Base-by-base conservation (phyloP, 192 early-diverging fungal species). In the Mortierella hygrophila region DNA sequence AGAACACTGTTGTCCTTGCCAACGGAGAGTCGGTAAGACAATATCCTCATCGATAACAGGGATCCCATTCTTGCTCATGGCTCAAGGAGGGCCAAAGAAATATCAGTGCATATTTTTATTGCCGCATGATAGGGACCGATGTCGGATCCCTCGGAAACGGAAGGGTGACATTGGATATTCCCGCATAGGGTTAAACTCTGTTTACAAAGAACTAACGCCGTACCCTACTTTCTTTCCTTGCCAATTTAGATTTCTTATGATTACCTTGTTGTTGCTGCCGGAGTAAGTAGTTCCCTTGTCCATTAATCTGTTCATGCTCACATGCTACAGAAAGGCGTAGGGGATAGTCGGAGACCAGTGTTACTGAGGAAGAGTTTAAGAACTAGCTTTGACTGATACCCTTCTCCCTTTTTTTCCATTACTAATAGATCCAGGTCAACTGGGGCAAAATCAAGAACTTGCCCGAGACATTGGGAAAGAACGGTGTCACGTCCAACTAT, bases 401-500 rank as follows among this genome's bases (percentile, higher is more conserved):
- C n/a, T 32, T 15, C 3, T 65, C 23, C 77, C 94, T 95, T 41
- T 95, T 91, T 40, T 5, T 40, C 38, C 1, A 80, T 88, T 96
- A 70, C 93, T 95, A 18, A 93, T 96, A 29, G 97, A 95, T 97
- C 76, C 90, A 95, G 88, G 77, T 93, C 42, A 91, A 96, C 83
- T 97, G 94, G 92, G 92, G 92, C 42, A 93, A 93, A 70, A 92
- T 97, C 82, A 94, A 93, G 88, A 96, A 96, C 54, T 88, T 97
- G 73, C 85, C 92, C 72, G 90, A 93, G 42, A 83, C 95, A 1
- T 88, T 97, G 32, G 95, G 95, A 74, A 96, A 95, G 88, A 90
- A 95, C 82, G 95, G 96, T 68, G 95, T 97, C 20, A 93, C 94
- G 44, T 93, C 92, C 86, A 97, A 96, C 92, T 97, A 97, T 89